Evolutionary conservation across 2,329 filamentous ascomycete genomes (phyloP).

Genomic region (Eurotiales sp.): DNA sequence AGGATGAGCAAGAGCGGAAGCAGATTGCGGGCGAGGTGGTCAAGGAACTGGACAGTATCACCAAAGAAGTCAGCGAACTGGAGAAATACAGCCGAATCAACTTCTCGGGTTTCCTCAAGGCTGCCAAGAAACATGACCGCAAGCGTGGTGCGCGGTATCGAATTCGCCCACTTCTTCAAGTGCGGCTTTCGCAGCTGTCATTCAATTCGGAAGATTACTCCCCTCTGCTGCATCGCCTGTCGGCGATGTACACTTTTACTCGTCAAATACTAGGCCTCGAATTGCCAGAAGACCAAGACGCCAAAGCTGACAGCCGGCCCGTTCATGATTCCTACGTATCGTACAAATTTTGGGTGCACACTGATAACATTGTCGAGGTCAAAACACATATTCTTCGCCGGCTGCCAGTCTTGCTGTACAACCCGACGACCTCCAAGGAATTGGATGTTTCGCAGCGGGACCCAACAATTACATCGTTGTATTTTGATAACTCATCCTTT

Average conservation of each 20-base stretch:
- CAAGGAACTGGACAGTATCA: slow-evolving; percentile 78
- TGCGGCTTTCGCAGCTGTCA: slow-evolving; percentile 79
- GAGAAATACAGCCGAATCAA: slow-evolving; percentile 96
- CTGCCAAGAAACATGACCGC: slow-evolving; percentile 97
- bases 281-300: slow-evolving; percentile 50
- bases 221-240: slow-evolving; percentile 80
- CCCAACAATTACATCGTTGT: slow-evolving; percentile 89
- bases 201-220: slow-evolving; percentile 96
- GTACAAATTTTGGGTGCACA: slow-evolving; percentile 96
- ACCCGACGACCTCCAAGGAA: slow-evolving; percentile 76
- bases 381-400: slow-evolving; percentile 92
- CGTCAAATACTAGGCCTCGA: slow-evolving; percentile 64
- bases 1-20: slow-evolving; percentile 43
- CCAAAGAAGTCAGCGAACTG: slow-evolving; percentile 84
- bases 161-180: slow-evolving; percentile 85
- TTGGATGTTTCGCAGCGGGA: slow-evolving; percentile 73
- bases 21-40: slow-evolving; percentile 66
- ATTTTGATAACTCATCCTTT: slow-evolving; percentile 88
- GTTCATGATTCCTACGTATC: slow-evolving; percentile 71
- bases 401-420: slow-evolving; percentile 88
- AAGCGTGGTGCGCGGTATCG: slow-evolving; percentile 83
- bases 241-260: slow-evolving; percentile 92
- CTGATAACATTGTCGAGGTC: slow-evolving; percentile 92
- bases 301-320: slow-evolving; percentile 39
- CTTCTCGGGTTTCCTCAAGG: slow-evolving; percentile 96